Conservation (phyloP, 2,329 filamentous ascomycete genomes). For the Rutstroemia sp. region DNA sequence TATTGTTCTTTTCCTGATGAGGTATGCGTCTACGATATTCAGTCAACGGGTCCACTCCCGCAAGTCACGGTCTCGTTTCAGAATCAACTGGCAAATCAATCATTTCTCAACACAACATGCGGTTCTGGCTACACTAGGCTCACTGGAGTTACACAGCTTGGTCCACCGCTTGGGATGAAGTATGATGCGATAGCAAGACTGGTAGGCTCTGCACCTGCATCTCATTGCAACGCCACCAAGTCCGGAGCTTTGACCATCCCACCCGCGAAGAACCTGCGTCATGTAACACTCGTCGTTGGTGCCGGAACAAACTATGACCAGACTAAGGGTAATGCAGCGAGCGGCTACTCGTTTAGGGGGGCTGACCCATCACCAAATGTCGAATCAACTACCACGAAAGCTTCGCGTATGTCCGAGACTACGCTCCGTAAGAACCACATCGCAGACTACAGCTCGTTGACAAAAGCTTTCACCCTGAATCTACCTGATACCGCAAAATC, state of each 20-base stretch:
- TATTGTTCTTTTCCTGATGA: conserved; percentile 40
- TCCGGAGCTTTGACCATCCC: conserved; percentile 28
- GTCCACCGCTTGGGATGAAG: conserved; percentile 36
- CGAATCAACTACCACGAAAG: conserved; percentile 28
- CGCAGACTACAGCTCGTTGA: conserved; percentile 36
- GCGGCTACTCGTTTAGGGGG: conserved; percentile 41
- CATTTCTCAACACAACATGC: conserved; percentile 30
- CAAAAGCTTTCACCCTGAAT: conserved; percentile 34
- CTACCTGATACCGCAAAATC: conserved; percentile 40
- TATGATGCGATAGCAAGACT: conserved; percentile 35
- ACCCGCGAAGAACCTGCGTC: conserved; percentile 18
- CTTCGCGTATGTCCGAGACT: conserved; percentile 29
- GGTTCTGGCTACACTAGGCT: conserved; percentile 26
- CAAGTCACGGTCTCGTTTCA: conserved; percentile 35
- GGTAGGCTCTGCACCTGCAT: conserved; percentile 15
- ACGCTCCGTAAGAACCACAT: conserved; percentile 32
- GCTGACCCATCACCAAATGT: conserved; percentile 37
- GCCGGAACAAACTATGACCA: conserved; percentile 44
- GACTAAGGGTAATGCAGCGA: conserved; percentile 37
- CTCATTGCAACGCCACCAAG: conserved; percentile 13
- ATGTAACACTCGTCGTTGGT: conserved; percentile 36
- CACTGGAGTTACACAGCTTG: conserved; percentile 33
- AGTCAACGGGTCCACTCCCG: conserved; percentile 30
- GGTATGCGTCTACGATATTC: conserved; percentile 27
- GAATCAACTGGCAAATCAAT: conserved; percentile 32